Evolutionary conservation across 371 early-diverging fungal species (phyloP).

Genomic region (Capillidium rhysosporum): DNA sequence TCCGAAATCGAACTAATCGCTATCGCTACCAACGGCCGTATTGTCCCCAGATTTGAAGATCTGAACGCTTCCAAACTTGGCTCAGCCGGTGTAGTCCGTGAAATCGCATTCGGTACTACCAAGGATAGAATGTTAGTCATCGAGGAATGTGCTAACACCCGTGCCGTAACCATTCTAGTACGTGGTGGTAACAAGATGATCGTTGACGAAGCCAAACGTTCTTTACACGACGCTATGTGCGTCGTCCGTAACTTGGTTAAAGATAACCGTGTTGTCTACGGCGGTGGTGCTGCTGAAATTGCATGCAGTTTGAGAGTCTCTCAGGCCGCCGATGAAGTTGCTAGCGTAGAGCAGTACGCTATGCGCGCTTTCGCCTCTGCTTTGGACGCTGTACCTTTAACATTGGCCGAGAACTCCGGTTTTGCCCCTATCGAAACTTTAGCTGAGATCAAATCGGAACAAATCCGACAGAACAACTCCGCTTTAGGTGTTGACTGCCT

Average conservation of each 20-base stretch:
- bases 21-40: constrained; percentile 97
- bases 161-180: constrained; percentile 96
- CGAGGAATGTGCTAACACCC: constrained; percentile 94
- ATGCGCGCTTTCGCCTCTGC: constrained; percentile 96
- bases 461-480: constrained; percentile 65
- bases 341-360: constrained; percentile 94
- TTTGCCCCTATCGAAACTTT: constrained; percentile 89
- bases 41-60: constrained; percentile 99
- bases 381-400: constrained; percentile 90
- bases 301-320: constrained; percentile 83
- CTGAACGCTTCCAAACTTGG: constrained; percentile 84
- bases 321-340: constrained; percentile 74
- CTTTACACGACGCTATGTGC: constrained; percentile 98
- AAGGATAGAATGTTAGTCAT: constrained; percentile 97
- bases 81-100: constrained; percentile 80
- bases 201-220: constrained; percentile 99
- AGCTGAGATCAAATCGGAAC: constrained; percentile 82
- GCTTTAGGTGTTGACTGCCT: constrained; percentile 95
- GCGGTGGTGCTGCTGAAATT: constrained; percentile 98
- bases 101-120: constrained; percentile 94
- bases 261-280: constrained; percentile 97
- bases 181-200: constrained; percentile 99
- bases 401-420: constrained; percentile 96
- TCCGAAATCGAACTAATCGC: constrained; percentile 98
- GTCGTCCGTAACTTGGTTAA: constrained; percentile 96